Base-by-base conservation (phyloP, 768 basidiomycete species). In the Inosperma sp. region DNA sequence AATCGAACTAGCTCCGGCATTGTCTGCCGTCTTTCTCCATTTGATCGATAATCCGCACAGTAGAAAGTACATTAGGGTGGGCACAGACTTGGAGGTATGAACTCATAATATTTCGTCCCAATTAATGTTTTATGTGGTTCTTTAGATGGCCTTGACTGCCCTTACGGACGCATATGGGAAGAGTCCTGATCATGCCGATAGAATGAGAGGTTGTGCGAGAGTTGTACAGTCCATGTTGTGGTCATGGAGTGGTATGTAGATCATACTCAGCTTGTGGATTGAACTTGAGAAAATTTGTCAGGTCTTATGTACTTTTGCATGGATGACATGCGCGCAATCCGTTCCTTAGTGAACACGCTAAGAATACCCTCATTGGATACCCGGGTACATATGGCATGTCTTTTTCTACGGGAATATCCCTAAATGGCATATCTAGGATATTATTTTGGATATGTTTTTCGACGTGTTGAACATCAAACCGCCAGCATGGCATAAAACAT, bases 291-390 rank as follows among this genome's bases (percentile, higher is more conserved):
- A 22, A 33, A 42, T 49, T n/a, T 3, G 34, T 14, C 40, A 75
- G 95, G 95, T 9, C 64, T 98, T 21, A 84, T 97, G 79, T 97
- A 95, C 65, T 84, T 95, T 59, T 95, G 92, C 66, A 83, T 93
- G 80, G 80, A 93, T 62, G 82, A 90, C 57, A 87, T 88, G 75
- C 74, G 82, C 27, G 92, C 93, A 0, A 84, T 99, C 48, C 81
- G 84, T 43, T 86, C 89, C 4, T 69, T 97, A 25, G 77, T 98
- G 25, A 80, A 93, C 58, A 90, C 87, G 0, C 74, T 99, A 37
- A 81, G 84, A 55, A 89, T 96, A 68, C 93, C 95, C 1, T 91
- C 88, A 2, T 74, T 91, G 22, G 86, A 91, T 40, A 85, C 88
- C 41, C 75, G 93, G 64, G 94, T 93, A 64, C 55, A n/a, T 17